phyloP scores from a whole-genome alignment of 345 rosid genomes.

The Dipteronia dyeriana region DNA sequence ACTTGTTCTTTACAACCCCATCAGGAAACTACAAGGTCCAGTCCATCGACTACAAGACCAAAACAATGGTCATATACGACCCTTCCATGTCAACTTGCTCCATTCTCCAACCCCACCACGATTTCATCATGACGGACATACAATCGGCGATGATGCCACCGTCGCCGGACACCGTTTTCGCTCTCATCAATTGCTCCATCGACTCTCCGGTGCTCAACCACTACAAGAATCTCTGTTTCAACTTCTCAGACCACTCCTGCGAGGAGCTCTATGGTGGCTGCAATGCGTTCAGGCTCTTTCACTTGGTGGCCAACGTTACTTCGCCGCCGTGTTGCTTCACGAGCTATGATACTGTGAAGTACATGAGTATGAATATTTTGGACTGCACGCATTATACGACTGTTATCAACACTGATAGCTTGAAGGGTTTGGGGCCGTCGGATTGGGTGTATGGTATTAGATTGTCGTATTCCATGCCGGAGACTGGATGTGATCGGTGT shows the following conservation, averaged over 20 bases:
- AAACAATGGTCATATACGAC: slow-evolving; percentile 60
- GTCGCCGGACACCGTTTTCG: slow-evolving; percentile 80
- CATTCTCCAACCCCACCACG: slow-evolving; percentile 90
- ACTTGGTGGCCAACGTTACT: slow-evolving; percentile 36
- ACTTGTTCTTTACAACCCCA: slow-evolving; percentile 69
- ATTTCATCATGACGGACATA: slow-evolving; percentile 65
- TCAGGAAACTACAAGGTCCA: slow-evolving; percentile 86
- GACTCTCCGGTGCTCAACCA: slow-evolving; percentile 87
- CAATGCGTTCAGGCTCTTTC: slow-evolving; percentile 67
- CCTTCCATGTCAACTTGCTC: slow-evolving; percentile 97
- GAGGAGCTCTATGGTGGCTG: slow-evolving; percentile 80
- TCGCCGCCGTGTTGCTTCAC: slow-evolving; percentile 91
- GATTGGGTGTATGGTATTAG: slow-evolving; percentile 93
- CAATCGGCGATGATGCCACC: slow-evolving; percentile 76
- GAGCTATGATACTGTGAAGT: slow-evolving; percentile 69
- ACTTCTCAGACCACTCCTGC: slow-evolving; percentile 74
- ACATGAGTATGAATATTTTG: slow-evolving; percentile 85
- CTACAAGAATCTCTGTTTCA: slow-evolving; percentile 75
- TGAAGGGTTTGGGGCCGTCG: slow-evolving; percentile 57
- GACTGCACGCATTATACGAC: slow-evolving; percentile 86
- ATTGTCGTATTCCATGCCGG: slow-evolving; percentile 62
- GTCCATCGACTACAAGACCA: slow-evolving; percentile 67
- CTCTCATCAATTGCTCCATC: slow-evolving; percentile 75
- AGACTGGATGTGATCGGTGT: slow-evolving; percentile 74
- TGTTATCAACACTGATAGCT: slow-evolving; percentile 46